Evolutionary conservation across 2,329 filamentous ascomycete species (phyloP).

Genomic region (Diaporthe longicolla): DNA sequence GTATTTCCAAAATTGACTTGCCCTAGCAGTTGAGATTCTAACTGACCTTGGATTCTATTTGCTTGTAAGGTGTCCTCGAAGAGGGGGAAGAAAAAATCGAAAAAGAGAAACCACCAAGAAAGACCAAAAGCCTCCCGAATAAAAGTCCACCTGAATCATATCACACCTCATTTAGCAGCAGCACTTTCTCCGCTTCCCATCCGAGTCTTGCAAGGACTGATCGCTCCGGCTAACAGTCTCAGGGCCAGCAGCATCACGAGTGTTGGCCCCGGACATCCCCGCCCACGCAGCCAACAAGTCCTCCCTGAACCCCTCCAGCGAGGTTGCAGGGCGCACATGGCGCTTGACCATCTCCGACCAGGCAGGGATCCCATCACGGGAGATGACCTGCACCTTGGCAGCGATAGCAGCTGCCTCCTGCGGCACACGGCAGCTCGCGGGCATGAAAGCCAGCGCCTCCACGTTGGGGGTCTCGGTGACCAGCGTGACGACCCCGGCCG

Average conservation of each 20-base stretch:
- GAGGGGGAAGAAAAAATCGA: too few relatives aligned
- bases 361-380: not conserved
- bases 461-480: constrained; percentile 20
- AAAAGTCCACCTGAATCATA: not conserved
- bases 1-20: too few relatives aligned
- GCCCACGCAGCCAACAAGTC: constrained; percentile 6
- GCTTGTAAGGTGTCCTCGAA: not conserved
- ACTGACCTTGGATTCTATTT: not conserved
- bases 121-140: not conserved
- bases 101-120: too few relatives aligned
- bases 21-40: not conserved
- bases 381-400: not conserved
- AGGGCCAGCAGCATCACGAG: not conserved
- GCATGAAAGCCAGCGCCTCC: constrained; percentile 11
- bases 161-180: not conserved
- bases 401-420: not conserved
- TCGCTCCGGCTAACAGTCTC: not conserved
- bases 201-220: not conserved
- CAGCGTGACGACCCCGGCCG: not conserved
- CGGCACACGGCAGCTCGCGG: not conserved
- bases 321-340: not conserved
- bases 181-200: not conserved
- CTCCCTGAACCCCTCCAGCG: not conserved
- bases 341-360: constrained; percentile 3
- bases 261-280: not conserved